Evolutionary conservation across 179 eudicot genomes (phyloP), one percentile per base, ranked within the genome.

Genomic region (Spergularia azorica): DNA sequence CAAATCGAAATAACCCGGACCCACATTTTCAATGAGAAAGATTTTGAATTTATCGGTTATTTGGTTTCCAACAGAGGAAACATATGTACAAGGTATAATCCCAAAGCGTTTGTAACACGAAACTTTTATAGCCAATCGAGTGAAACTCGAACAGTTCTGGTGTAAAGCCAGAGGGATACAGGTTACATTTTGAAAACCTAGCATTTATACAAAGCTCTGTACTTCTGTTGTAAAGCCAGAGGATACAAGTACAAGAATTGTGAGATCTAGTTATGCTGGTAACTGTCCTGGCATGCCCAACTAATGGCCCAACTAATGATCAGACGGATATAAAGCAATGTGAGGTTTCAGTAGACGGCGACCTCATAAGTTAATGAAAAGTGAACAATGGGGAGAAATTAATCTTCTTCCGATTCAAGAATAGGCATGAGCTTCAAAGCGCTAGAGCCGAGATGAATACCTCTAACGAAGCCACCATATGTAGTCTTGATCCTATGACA

Each of bases 361-460:
- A 38, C 75, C 8, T 50, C 13, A 11, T 58, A 55, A 41, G 67
- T 43, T 20, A 65, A n/a, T 66, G 58, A 48, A 38, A 18, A 21
- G 39, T 26, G 68, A 14, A 56, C 70, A 13, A 9, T 4, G 65
- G 12, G 63, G n/a, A 57, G 21, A 39, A 50, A 9, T 83, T 85
- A 87, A 8, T 90, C 95, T 68, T 83, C 84, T 77, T 88, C 99
- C 15, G 86, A 79, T 63, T 90, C 90, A 50, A 95, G 87, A 78
- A 93, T 86, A 26, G 95, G 86, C 73, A 88, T 89, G 79, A 95
- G 87, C 77, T 72, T 87, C 78, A 95, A 85, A 77, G 99, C 97
- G 46, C 97, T 87, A 21, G 99, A 93, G 72, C 94, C 92, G 67
- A 95, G 93, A 83, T 93, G 97, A 80, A 90, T 85, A 65, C 99